A percentile compares a stretch with the other conserved stretches of the same genome.
phyloP scores from a whole-genome alignment of 1,284 basidiomycete species.

The Ceratobasidium sp. region DNA sequence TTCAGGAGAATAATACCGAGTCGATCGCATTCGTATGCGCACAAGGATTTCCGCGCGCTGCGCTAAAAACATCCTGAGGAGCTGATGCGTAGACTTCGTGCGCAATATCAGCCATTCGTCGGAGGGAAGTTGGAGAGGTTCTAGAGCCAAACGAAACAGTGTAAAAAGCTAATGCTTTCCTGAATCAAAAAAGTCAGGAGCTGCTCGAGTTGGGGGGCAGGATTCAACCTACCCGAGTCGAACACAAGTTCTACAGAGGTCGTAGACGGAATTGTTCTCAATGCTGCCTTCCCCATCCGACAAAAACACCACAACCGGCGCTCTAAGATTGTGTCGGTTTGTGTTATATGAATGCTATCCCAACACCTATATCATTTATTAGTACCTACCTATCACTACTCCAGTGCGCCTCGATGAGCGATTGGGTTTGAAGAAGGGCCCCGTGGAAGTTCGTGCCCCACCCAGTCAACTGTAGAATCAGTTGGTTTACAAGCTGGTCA shows the following conservation, averaged over 20 bases:
- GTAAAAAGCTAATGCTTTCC: constrained; percentile 71
- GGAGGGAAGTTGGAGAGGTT: constrained; percentile 55
- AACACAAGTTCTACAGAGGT: constrained; percentile 63
- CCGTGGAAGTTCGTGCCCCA: constrained; percentile 66
- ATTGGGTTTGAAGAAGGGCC: constrained; percentile 61
- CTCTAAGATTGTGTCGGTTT: too few relatives aligned
- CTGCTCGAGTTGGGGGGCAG: background rate
- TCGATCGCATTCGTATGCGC: constrained; percentile 68
- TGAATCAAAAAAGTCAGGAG: constrained; percentile 50
- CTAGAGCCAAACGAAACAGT: constrained; percentile 68
- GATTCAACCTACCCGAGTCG: constrained; percentile 39
- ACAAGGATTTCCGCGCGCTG: constrained; percentile 60
- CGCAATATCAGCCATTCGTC: constrained; percentile 69
- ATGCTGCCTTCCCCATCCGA: constrained; percentile 69
- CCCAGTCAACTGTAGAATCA: constrained; percentile 57
- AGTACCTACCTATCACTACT: constrained; percentile 68
- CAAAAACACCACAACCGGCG: constrained; percentile 71
- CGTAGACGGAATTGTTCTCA: constrained; percentile 61
- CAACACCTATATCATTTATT: too few relatives aligned
- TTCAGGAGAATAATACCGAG: constrained; percentile 64
- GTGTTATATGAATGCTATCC: too few relatives aligned
- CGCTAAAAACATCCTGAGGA: constrained; percentile 60
- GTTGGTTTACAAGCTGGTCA: constrained; percentile 61
- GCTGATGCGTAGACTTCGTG: constrained; percentile 64
- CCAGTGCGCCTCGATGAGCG: constrained; percentile 65